phyloP scores from a whole-genome alignment of 805 yeast species.

The Yarrowia divulgata region DNA sequence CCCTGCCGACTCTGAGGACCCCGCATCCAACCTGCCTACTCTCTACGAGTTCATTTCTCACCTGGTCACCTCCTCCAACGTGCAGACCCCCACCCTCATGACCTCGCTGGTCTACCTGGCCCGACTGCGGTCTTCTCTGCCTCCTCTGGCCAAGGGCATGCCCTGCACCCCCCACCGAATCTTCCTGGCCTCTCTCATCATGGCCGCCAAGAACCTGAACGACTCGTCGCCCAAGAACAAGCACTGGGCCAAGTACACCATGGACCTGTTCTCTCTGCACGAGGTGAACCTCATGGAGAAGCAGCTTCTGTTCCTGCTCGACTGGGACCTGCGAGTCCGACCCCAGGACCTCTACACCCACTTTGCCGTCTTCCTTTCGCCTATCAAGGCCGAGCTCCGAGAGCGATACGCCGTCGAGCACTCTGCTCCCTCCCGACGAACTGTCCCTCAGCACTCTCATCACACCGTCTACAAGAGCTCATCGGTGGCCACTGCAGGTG shows the following conservation, averaged over 20 bases:
- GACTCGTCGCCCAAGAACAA: slow-evolving; percentile 95
- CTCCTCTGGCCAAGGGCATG: slow-evolving; percentile 89
- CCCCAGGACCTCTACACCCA: slow-evolving; percentile 73
- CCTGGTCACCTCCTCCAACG: slow-evolving; percentile 81
- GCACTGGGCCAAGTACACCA: slow-evolving; percentile 95
- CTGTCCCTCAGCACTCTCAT: slow-evolving; percentile 6
- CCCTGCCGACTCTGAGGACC: slow-evolving; percentile 28
- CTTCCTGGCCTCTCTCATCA: slow-evolving; percentile 83
- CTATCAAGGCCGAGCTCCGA: slow-evolving; percentile 65
- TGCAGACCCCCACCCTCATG: slow-evolving; percentile 95
- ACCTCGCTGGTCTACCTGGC: slow-evolving; percentile 84
- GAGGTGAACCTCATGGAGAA: slow-evolving; percentile 93
- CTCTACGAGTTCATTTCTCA: slow-evolving; percentile 66
- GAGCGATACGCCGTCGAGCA: slow-evolving; percentile 39
- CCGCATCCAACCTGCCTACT: slow-evolving; percentile 44
- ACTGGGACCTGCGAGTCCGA: slow-evolving; percentile 81
- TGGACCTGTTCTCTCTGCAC: slow-evolving; percentile 74
- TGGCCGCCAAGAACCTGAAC: slow-evolving; percentile 91
- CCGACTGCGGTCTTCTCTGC: slow-evolving; percentile 76
- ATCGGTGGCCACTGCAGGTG: slow-evolving; percentile 4
- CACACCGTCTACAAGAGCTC: slow-evolving; percentile 14
- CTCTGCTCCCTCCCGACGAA: slow-evolving; percentile 35
- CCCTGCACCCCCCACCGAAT: slow-evolving; percentile 89
- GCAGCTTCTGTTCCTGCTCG: slow-evolving; percentile 79
- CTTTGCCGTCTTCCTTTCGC: slow-evolving; percentile 75